Evolutionary conservation across 495 filamentous ascomycete genomes (phyloP).

Genomic region (Delitschia confertaspora): DNA sequence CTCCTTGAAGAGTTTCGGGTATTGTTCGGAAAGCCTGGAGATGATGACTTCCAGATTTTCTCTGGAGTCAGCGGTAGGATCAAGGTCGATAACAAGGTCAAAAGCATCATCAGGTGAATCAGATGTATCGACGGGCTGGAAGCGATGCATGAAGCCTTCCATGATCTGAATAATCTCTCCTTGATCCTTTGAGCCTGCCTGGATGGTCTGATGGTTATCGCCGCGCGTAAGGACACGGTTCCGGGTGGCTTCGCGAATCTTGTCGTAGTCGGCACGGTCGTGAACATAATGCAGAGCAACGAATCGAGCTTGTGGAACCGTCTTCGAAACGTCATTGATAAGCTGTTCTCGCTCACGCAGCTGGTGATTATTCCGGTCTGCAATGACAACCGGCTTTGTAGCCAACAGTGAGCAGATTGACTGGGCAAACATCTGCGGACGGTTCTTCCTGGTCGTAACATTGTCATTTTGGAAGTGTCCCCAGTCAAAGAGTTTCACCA

Average conservation of each 20-base stretch:
- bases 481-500: constrained; percentile 81
- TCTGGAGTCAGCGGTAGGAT: constrained; percentile 65
- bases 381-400: constrained; percentile 63
- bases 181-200: constrained; percentile 57
- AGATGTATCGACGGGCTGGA: constrained; percentile 61
- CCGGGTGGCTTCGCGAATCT: constrained; percentile 65
- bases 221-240: constrained; percentile 74
- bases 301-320: constrained; percentile 53
- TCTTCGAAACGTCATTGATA: constrained; percentile 61
- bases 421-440: constrained; percentile 62
- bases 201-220: constrained; percentile 97
- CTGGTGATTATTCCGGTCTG: constrained; percentile 91
- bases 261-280: constrained; percentile 49
- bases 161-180: constrained; percentile 79
- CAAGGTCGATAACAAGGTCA: constrained; percentile 74
- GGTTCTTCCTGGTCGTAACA: constrained; percentile 63
- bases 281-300: constrained; percentile 94
- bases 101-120: constrained; percentile 64
- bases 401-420: constrained; percentile 53
- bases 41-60: constrained; percentile 80
- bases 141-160: constrained; percentile 84
- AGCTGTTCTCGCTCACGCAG: constrained; percentile 78
- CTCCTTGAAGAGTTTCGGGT: constrained; percentile 63
- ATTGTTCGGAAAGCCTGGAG: constrained; percentile 55
- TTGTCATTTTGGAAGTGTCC: constrained; percentile 96